phyloP scores from a whole-genome alignment of 2,329 filamentous ascomycete species.

The Trichoderma lentiforme region DNA sequence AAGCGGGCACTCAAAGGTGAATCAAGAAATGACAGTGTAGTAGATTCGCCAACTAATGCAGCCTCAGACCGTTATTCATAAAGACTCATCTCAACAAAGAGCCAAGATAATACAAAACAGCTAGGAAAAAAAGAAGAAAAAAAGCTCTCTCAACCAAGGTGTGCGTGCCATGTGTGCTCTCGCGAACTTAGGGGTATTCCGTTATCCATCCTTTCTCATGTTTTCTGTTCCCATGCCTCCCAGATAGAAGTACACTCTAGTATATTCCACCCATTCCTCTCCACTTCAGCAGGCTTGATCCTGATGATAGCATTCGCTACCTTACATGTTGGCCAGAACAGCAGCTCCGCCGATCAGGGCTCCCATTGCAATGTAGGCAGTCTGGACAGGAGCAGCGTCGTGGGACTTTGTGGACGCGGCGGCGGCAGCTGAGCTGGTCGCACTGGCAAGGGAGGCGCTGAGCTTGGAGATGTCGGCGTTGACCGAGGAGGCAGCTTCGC shows the following conservation, averaged over 20 bases:
- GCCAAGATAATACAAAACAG: background rate
- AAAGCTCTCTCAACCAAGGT: background rate
- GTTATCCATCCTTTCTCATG: background rate
- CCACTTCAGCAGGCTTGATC: background rate
- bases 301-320: background rate
- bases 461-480: constrained; percentile 26
- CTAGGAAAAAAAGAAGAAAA: background rate
- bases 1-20: background rate
- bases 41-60: constrained; percentile 9
- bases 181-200: constrained; percentile 11
- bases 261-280: background rate
- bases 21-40: background rate
- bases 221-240: background rate
- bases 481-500: constrained; percentile 24
- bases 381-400: constrained; percentile 34
- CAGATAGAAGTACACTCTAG: background rate
- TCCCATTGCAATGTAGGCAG: constrained; percentile 43
- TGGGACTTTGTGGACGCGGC: constrained; percentile 21
- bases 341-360: constrained; percentile 48
- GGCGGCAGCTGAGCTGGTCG: constrained; percentile 21
- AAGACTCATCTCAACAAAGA: background rate
- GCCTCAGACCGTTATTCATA: constrained; percentile 9
- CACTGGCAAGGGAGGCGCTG: constrained; percentile 18
- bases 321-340: constrained; percentile 43
- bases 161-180: background rate